Evolutionary conservation across 768 basidiomycete species (phyloP).

Genomic region (Amanita thiersii): DNA sequence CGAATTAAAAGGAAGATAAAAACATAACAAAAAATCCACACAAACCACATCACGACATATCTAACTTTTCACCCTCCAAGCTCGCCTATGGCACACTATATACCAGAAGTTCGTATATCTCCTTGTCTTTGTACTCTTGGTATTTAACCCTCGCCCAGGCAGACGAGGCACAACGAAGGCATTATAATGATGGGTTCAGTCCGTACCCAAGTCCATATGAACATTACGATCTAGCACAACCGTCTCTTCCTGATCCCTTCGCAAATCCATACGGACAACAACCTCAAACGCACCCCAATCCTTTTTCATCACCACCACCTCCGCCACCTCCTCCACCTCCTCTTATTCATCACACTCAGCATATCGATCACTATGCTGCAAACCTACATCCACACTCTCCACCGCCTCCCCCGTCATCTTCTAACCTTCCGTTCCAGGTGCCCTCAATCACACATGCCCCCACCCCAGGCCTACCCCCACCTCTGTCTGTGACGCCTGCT

Average conservation of each 20-base stretch:
- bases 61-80: too few species aligned
- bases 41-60: too few species aligned
- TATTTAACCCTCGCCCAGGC: constrained; percentile 28
- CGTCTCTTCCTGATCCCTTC: constrained; percentile 19
- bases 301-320: constrained; percentile 19
- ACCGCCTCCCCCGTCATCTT: constrained; percentile 10
- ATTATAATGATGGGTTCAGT: constrained; percentile 62
- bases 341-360: constrained; percentile 11
- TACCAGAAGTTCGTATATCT: constrained; percentile 2
- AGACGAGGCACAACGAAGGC: constrained; percentile 54
- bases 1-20: not conserved
- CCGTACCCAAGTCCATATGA: constrained; percentile 42
- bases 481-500: constrained; percentile 8
- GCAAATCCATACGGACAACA: constrained; percentile 32
- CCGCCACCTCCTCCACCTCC: constrained; percentile 16
- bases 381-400: constrained; percentile 8
- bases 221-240: constrained; percentile 22
- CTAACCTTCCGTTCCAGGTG: constrained; percentile 7
- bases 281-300: constrained; percentile 18
- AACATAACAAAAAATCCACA: not conserved
- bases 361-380: not conserved
- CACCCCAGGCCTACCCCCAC: constrained; percentile 11
- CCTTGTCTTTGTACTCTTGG: not conserved
- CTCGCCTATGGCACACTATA: constrained; percentile 4
- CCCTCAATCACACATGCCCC: constrained; percentile 9